Percentiles rank a stretch among this genome's conserved stretches.
phyloP scores from a whole-genome alignment of 2,329 filamentous ascomycete species.

The Acarospora socialis region DNA sequence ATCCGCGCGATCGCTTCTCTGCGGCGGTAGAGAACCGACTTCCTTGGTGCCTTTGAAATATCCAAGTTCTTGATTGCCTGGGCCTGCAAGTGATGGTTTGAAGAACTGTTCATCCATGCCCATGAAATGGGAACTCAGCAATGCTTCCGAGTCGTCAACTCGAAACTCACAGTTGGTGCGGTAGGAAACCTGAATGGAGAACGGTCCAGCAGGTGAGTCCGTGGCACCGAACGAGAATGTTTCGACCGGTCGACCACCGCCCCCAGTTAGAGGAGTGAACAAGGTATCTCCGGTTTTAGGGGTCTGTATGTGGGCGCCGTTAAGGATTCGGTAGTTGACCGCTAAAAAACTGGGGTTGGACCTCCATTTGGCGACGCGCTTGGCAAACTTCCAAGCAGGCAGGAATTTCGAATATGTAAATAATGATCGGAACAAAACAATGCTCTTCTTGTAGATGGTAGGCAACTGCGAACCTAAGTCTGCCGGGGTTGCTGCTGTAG shows the following conservation, averaged over 20 bases:
- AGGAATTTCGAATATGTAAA: constrained; percentile 70
- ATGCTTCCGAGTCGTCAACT: constrained; percentile 77
- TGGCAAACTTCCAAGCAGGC: constrained; percentile 75
- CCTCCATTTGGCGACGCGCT: constrained; percentile 56
- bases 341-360: constrained; percentile 48
- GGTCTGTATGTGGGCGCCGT: constrained; percentile 37
- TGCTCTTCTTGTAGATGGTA: constrained; percentile 92
- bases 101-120: constrained; percentile 81
- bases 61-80: too few relatives aligned
- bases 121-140: constrained; percentile 87
- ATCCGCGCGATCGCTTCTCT: constrained; percentile 34
- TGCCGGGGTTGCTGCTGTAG: constrained; percentile 37
- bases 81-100: constrained; percentile 52
- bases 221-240: constrained; percentile 71
- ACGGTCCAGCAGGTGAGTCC: constrained; percentile 71
- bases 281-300: constrained; percentile 52
- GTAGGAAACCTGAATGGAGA: constrained; percentile 71
- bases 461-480: constrained; percentile 52
- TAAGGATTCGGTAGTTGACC: constrained; percentile 66
- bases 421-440: constrained; percentile 82
- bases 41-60: constrained; percentile 29
- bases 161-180: constrained; percentile 81
- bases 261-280: constrained; percentile 53
- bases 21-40: constrained; percentile 60
- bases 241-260: constrained; percentile 49